Evolutionary conservation across 768 basidiomycete genomes (phyloP).

Genomic region (Mycena pura): DNA sequence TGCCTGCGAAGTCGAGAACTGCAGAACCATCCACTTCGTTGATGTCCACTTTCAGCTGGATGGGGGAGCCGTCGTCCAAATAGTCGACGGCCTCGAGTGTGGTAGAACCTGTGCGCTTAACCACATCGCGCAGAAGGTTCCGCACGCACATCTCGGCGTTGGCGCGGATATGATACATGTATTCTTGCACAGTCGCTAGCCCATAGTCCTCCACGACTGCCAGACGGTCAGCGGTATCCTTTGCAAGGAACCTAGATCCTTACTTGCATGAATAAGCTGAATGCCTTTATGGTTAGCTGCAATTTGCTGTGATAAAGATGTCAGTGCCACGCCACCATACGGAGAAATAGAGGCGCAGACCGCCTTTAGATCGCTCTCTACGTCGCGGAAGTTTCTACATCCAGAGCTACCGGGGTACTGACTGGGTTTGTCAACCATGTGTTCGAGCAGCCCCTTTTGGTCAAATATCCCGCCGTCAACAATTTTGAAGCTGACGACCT

Average conservation of each 20-base stretch:
- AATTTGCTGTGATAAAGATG: constrained; percentile 68
- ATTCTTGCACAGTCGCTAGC: constrained; percentile 86
- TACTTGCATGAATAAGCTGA: constrained; percentile 81
- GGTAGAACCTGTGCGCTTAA: constrained; percentile 68
- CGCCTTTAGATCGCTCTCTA: constrained; percentile 92
- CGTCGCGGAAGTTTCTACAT: constrained; percentile 85
- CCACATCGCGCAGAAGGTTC: constrained; percentile 78
- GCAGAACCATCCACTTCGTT: constrained; percentile 77
- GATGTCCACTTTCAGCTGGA: constrained; percentile 79
- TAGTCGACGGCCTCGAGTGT: constrained; percentile 79
- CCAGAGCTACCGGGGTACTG: constrained; percentile 87
- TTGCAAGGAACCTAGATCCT: constrained; percentile 27
- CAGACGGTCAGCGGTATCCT: constrained; percentile 13
- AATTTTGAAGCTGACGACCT: constrained; percentile 91
- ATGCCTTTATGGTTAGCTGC: constrained; percentile 94
- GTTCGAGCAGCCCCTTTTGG: constrained; percentile 70
- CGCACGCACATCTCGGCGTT: constrained; percentile 92
- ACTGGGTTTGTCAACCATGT: constrained; percentile 84
- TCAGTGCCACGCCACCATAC: constrained; percentile 1
- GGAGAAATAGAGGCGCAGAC: constrained; percentile 34
- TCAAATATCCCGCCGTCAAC: constrained; percentile 86
- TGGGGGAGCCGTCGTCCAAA: constrained; percentile 88
- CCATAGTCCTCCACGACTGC: constrained; percentile 88
- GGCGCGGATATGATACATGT: constrained; percentile 88
- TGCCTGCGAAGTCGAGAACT: constrained; percentile 84